A percentile compares a stretch with the other conserved stretches of the same genome.
These are phyloP conservation scores for Fusarium mexicanum DNA, from an alignment of 2,329 filamentous ascomycete species.

Conservation along the genomic window DNA sequence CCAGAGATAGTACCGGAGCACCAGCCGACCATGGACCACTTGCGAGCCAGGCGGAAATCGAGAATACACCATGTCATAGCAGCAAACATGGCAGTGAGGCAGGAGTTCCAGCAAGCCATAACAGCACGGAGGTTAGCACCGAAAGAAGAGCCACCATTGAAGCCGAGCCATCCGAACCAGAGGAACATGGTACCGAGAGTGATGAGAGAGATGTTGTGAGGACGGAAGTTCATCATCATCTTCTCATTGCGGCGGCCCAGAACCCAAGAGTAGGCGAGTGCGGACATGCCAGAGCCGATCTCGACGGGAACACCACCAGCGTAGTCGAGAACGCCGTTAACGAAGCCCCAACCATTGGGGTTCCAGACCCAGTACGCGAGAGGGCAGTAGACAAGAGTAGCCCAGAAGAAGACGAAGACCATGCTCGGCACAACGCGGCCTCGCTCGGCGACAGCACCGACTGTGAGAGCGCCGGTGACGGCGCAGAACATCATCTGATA, in stretches of 20 bases:
- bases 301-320: slow-evolving; percentile 97
- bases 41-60: slow-evolving; percentile 92
- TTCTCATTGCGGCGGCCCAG: slow-evolving; percentile 96
- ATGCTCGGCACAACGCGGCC: slow-evolving; percentile 92
- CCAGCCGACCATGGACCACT: slow-evolving; percentile 87
- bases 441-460: slow-evolving; percentile 92
- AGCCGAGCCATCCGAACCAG: slow-evolving; percentile 98
- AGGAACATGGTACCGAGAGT: slow-evolving; percentile 94
- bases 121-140: slow-evolving; percentile 92
- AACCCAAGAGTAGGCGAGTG: slow-evolving; percentile 94
- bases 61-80: slow-evolving; percentile 94
- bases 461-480: slow-evolving; percentile 89
- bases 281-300: slow-evolving; percentile 92
- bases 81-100: slow-evolving; percentile 90
- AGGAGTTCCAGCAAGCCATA: slow-evolving; percentile 99
- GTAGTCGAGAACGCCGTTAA: slow-evolving; percentile 93
- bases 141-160: slow-evolving; percentile 96
- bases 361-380: slow-evolving; percentile 98
- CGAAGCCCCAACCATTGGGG: slow-evolving; percentile 89
- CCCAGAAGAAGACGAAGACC: slow-evolving; percentile 97
- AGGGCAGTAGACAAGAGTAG: slow-evolving; percentile 96
- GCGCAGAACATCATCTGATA: slow-evolving; percentile 99
- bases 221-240: slow-evolving; percentile 99
- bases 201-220: slow-evolving; percentile 98
- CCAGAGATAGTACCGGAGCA: slow-evolving; percentile 77